Percentiles rank a stretch among this genome's conserved stretches.
These are phyloP conservation scores for Trametes elegans DNA, from an alignment of 768 basidiomycete genomes.

Conservation along the genomic window DNA sequence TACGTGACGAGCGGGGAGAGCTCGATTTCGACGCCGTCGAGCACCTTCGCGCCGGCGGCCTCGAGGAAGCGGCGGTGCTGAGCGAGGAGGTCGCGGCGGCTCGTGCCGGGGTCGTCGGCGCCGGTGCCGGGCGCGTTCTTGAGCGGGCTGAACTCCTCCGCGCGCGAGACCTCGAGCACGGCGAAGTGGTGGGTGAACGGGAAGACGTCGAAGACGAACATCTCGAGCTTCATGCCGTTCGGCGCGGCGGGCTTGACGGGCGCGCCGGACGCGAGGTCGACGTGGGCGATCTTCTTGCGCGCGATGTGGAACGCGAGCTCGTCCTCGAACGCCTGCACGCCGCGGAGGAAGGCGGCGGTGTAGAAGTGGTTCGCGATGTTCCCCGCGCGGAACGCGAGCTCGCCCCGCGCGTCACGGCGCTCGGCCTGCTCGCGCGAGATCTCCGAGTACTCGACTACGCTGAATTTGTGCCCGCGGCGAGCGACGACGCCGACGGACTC, in stretches of 20 bases:
- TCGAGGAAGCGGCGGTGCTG: slow-evolving; percentile 88
- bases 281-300: slow-evolving; percentile 91
- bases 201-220: slow-evolving; percentile 99
- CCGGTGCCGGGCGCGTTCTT: slow-evolving; percentile 97
- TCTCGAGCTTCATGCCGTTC: slow-evolving; percentile 99
- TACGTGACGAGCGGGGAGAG: slow-evolving; percentile 87
- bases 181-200: slow-evolving; percentile 81
- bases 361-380: slow-evolving; percentile 99
- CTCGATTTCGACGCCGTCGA: slow-evolving; percentile 82
- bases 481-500: slow-evolving; percentile 97
- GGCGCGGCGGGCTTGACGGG: slow-evolving; percentile 77
- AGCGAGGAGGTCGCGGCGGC: slow-evolving; percentile 81
- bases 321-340: slow-evolving; percentile 77
- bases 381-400: slow-evolving; percentile 87
- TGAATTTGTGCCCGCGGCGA: slow-evolving; percentile 74
- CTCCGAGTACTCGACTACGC: slow-evolving; percentile 97
- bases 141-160: slow-evolving; percentile 93
- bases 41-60: slow-evolving; percentile 69
- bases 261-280: slow-evolving; percentile 68
- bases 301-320: slow-evolving; percentile 97
- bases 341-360: slow-evolving; percentile 78
- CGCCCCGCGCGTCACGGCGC: slow-evolving; percentile 64
- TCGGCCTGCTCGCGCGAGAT: slow-evolving; percentile 87
- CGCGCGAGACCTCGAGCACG: slow-evolving; percentile 84
- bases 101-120: slow-evolving; percentile 87